Evolutionary conservation across 176 grass and related monocot genomes (phyloP), one percentile per base, ranked within the genome.

Genomic region (Oryza meridionalis): DNA sequence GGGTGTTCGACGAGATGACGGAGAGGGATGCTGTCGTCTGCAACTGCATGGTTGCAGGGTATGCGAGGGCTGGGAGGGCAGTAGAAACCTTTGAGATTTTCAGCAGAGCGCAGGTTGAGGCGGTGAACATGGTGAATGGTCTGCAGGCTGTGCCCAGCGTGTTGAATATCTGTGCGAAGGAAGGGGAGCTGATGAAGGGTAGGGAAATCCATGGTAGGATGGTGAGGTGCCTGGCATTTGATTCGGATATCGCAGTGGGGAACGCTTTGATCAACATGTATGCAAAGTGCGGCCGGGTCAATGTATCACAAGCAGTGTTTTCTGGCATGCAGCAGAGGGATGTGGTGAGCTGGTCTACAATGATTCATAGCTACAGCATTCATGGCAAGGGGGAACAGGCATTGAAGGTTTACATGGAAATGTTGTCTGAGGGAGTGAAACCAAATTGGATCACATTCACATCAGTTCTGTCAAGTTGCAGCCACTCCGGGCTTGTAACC

Each of bases 221-320:
- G 66, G 37, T 88, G 35, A 75, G 88, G 33, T 86, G 80, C 50
- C 58, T 81, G 31, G 74, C 79, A 5, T 84, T 77, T 3, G 15
- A 91, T 65, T 84, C 26, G 0, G 88, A 94, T 84, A 6, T 71
- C 2, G 72, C 84, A 0, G 64, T 89, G 3, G 88, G 88, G 11
- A 94, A 91, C 5, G 81, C 86, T 0, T 74, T 94, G 86, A 77
- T 94, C 1, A 71, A 94, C 59, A 88, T 91, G 86, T 94, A 94
- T 74, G 75, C 86, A 40, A 91, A 94, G 72, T 82, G 88, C 4
- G 92, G 92, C 0, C 43, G 3, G 0, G 16, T 84, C 11, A 67
- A 75, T 3, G 19, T 17, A 24, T 42, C 84, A 0, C 78, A 32
- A 16, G 70, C 44, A 3, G 83, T 94, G 25, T 91, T 94, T 84